Evolutionary conservation across 2,329 filamentous ascomycete species (phyloP).

Genomic region (Xylaria sp.): DNA sequence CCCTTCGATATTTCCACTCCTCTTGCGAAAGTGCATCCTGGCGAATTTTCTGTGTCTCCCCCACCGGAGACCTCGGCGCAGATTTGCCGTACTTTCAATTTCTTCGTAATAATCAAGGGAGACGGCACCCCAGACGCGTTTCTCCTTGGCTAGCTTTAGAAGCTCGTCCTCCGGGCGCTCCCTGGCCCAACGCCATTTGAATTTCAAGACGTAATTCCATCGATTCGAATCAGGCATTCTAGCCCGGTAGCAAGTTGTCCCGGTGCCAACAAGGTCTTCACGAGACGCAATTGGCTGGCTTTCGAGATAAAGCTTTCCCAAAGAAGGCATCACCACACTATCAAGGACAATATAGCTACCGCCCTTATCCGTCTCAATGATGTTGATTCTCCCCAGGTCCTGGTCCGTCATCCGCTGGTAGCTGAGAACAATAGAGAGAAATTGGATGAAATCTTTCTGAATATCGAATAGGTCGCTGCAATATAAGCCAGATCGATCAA

Average conservation of each 20-base stretch:
- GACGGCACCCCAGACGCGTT: conserved; percentile 46
- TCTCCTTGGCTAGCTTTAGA: conserved; percentile 47
- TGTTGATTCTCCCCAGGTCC: conserved; percentile 44
- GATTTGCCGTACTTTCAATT: conserved; percentile 43
- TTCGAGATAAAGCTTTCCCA: conserved; percentile 49
- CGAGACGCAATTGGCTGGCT: conserved; percentile 45
- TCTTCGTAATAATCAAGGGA: conserved; percentile 48
- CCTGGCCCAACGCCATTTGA: conserved; percentile 51
- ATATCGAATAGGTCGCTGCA: conserved; percentile 49
- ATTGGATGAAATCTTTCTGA: conserved; percentile 44
- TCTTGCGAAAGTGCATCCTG: conserved; percentile 10
- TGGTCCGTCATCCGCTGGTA: conserved; percentile 50
- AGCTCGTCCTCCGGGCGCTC: conserved; percentile 50
- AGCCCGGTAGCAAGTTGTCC: conserved; percentile 50
- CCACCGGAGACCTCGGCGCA: conserved; percentile 44
- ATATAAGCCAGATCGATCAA: conserved; percentile 54
- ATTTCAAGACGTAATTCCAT: conserved; percentile 50
- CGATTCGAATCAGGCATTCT: conserved; percentile 41
- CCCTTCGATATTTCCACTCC: conserved; percentile 23
- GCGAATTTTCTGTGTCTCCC: conserved; percentile 39
- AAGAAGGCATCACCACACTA: conserved; percentile 30
- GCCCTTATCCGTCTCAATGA: conserved; percentile 44
- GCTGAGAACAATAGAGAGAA: conserved; percentile 47
- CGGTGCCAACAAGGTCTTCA: conserved; percentile 46
- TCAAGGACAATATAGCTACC: conserved; percentile 40